phyloP scores from a whole-genome alignment of 352 stramenopile genomes.

The Phytophthora sansomeana region DNA sequence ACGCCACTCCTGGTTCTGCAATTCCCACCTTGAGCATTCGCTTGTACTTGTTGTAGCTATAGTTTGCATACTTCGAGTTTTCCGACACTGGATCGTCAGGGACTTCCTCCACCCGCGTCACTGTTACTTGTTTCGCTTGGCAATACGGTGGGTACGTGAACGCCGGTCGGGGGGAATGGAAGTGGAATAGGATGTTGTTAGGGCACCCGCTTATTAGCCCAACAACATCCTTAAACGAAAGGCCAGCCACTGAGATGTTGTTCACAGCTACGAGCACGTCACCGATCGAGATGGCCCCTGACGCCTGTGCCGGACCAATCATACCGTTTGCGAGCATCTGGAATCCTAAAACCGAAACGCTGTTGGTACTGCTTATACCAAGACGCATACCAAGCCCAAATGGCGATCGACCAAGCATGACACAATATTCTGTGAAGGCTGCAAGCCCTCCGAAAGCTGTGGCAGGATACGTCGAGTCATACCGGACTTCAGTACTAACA shows the following conservation, averaged over 20 bases:
- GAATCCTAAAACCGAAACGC: slow-evolving; percentile 83
- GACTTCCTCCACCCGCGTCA: slow-evolving; percentile 53
- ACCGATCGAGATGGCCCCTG: slow-evolving; percentile 71
- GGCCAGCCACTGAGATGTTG: slow-evolving; percentile 58
- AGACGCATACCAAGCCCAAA: slow-evolving; percentile 88
- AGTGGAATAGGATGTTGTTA: slow-evolving; percentile 81
- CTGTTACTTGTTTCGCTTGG: slow-evolving; percentile 63
- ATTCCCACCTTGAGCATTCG: slow-evolving; percentile 72
- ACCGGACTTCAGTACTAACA: slow-evolving; percentile 48
- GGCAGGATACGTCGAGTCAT: slow-evolving; percentile 63
- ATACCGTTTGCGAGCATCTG: slow-evolving; percentile 75
- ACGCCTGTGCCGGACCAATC: slow-evolving; percentile 79
- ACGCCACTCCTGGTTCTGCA: slow-evolving; percentile 34
- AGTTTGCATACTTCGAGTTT: slow-evolving; percentile 67
- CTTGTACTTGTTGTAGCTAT: slow-evolving; percentile 76
- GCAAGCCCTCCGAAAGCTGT: slow-evolving; percentile 53
- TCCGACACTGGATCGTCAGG: slow-evolving; percentile 38
- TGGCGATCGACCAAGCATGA: slow-evolving; percentile 66
- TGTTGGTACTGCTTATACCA: slow-evolving; percentile 67
- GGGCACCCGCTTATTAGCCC: slow-evolving; percentile 70
- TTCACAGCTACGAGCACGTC: slow-evolving; percentile 88
- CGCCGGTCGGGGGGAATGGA: slow-evolving; percentile 75
- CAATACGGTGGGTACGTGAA: slow-evolving; percentile 76
- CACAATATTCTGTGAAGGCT: slow-evolving; percentile 81
- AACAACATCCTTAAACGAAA: slow-evolving; percentile 83